phyloP scores from a whole-genome alignment of 768 basidiomycete species.

The Lyophyllum atratum region DNA sequence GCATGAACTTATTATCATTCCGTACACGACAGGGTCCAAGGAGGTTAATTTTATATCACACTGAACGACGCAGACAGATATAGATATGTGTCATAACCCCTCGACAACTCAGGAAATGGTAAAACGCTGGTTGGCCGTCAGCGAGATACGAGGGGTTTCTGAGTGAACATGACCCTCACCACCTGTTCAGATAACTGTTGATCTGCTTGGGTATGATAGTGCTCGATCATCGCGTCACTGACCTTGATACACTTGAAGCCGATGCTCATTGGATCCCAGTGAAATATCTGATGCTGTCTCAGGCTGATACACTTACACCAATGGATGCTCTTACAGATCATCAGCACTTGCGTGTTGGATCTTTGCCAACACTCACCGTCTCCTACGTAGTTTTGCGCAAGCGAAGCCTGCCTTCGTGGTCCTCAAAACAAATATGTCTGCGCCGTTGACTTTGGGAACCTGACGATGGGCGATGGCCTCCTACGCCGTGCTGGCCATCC shows the following conservation, averaged over 20 bases:
- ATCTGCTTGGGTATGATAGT: slow-evolving; percentile 50
- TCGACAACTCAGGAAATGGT: background rate
- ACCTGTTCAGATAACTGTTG: slow-evolving; percentile 33
- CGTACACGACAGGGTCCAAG: background rate
- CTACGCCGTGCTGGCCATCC: background rate
- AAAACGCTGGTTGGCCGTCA: background rate
- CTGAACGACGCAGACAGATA: background rate
- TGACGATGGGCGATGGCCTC: background rate
- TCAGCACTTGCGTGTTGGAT: background rate
- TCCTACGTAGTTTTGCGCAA: slow-evolving; percentile 54
- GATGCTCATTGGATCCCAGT: slow-evolving; percentile 43
- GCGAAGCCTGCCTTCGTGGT: slow-evolving; percentile 51
- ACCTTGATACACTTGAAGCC: slow-evolving; percentile 45
- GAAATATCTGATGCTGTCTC: slow-evolving; percentile 56
- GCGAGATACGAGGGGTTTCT: background rate
- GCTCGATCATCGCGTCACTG: slow-evolving; percentile 35
- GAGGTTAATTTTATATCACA: background rate
- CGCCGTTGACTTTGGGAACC: slow-evolving; percentile 46
- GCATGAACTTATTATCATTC: background rate
- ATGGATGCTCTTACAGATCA: slow-evolving; percentile 35
- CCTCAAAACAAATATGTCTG: slow-evolving; percentile 56
- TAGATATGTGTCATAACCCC: background rate
- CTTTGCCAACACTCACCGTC: slow-evolving; percentile 30
- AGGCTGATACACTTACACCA: slow-evolving; percentile 62
- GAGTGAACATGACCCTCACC: background rate